Conservation (phyloP, 495 filamentous ascomycete species). For the Lindgomyces ingoldianus region DNA sequence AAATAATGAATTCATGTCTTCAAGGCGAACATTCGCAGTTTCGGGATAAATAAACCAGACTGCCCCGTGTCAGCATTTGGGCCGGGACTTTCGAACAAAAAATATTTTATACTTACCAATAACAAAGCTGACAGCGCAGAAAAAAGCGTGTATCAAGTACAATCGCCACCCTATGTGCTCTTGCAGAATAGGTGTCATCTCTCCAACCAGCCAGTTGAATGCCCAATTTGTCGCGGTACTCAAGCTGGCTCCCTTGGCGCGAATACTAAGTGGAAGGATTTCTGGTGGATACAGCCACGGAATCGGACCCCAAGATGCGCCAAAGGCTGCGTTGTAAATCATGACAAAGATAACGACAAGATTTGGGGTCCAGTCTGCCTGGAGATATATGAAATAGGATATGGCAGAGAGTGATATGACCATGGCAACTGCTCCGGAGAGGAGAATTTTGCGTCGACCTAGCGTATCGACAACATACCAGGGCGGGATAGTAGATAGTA, state of each 20-base stretch:
- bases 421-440: constrained; percentile 91
- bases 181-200: constrained; percentile 90
- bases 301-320: constrained; percentile 98
- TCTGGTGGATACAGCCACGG: constrained; percentile 98
- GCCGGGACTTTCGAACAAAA: constrained; percentile 1
- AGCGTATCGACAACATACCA: constrained; percentile 97
- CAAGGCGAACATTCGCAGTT: constrained; percentile 88
- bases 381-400: constrained; percentile 92
- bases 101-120: constrained; percentile 70
- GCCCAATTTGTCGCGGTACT: constrained; percentile 98
- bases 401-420: constrained; percentile 84
- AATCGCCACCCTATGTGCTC: constrained; percentile 88
- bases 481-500: constrained; percentile 86
- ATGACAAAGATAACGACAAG: constrained; percentile 94
- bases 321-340: constrained; percentile 97
- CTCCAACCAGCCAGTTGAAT: constrained; percentile 96
- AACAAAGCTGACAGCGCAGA: constrained; percentile 93
- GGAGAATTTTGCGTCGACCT: constrained; percentile 85
- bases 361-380: constrained; percentile 71
- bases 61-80: constrained; percentile 42
- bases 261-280: constrained; percentile 93
- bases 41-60: constrained; percentile 98
- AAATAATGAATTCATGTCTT: constrained; percentile 93
- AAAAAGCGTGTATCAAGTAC: constrained; percentile 95
- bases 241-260: constrained; percentile 94